Evolutionary conservation across 2,329 filamentous ascomycete genomes (phyloP), one percentile per base, ranked within the genome.

Genomic region (Hymenoscyphus repandus): DNA sequence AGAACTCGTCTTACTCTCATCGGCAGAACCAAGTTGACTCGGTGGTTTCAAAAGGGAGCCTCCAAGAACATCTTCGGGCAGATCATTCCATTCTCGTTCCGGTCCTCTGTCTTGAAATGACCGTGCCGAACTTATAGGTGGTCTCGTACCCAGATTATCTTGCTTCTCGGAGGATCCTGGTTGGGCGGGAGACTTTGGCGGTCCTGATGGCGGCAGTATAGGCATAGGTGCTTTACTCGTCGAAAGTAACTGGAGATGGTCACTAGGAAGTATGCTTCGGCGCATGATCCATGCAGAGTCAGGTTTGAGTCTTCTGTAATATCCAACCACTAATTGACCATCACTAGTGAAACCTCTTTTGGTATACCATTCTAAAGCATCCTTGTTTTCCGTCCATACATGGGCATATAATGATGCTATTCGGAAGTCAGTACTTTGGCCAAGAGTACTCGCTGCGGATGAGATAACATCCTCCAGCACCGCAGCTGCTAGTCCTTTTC

Each of bases 341-440:
- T 74, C 70, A 45, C 71, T 70, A 51, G 63, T 60, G 63, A 86
- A 86, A 2, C 80, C 79, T 9, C 79, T 73, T 20, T 72, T 71
- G 31, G 70, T 61, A 67, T 86, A 86, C 82, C 83, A 86, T 51
- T 71, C 71, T 54, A 85, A 66, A 0, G 76, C 83, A 17, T 85
- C 82, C 2, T 76, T 73, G 63, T 85, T 85, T 52, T 81, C 75
- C 10, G 82, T 82, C 83, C 83, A 86, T 13, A 86, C 83, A 64
- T 86, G 83, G 4, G 83, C 83, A 57, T 80, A 85, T 13, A 83
- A 69, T 39, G 71, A 71, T 43, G 61, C 61, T 46, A 66, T 72
- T 62, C 46, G 56, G 3, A 62, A 13, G 5, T 56, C 55, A 15
- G 33, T 17, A 5, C n/a, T n/a, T 12, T 32, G 11, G 5, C 33